Base-by-base conservation (phyloP, 345 rosid species). In the Gossypium turneri region DNA sequence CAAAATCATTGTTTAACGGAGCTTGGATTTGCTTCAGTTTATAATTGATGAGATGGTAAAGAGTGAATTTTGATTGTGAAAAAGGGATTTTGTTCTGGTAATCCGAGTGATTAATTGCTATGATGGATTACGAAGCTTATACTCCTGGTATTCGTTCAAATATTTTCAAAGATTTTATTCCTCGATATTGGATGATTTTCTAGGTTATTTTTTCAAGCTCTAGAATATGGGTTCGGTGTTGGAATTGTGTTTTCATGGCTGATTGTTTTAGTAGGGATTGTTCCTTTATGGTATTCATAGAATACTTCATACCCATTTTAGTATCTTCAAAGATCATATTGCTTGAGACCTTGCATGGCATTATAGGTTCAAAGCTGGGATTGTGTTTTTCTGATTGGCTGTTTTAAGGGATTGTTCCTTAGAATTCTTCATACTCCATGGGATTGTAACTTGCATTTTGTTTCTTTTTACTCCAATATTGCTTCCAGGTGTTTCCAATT, bases 401-500 rank as follows among this genome's bases (percentile, higher is more conserved):
- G 34, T 20, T 43, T 44, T 7, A 65, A 3, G 51, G 34, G 53
- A 44, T 51, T 48, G 24, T 68, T 68, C 13, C 44, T 51, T 25
- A 51, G 20, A 51, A 50, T 25, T 69, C 12, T 25, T 69, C 13
- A 2, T 51, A 50, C 22, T 27, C 16, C 73, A 10, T 67, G 41
- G 56, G 43, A 52, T 2, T 51, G 27, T 0, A 51, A 17, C 73
- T 70, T 70, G n/a, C 2, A 3, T 51, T 51, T 52, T 70, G 60
- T 51, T 10, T 3, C 11, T 44, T 15, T 44, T 9, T 58, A 48
- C 34, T 58, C 15, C 7, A 24, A 13, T 72, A 44, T 58, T 52
- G 43, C 24, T 62, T 8, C 17, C 70, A 89, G 98, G 97, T 84
- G 90, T 95, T 62, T 93, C 96, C 5, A 90, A 72, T 74, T 91